phyloP scores from a whole-genome alignment of 2,329 filamentous ascomycete species.

The Penicillium sp. region DNA sequence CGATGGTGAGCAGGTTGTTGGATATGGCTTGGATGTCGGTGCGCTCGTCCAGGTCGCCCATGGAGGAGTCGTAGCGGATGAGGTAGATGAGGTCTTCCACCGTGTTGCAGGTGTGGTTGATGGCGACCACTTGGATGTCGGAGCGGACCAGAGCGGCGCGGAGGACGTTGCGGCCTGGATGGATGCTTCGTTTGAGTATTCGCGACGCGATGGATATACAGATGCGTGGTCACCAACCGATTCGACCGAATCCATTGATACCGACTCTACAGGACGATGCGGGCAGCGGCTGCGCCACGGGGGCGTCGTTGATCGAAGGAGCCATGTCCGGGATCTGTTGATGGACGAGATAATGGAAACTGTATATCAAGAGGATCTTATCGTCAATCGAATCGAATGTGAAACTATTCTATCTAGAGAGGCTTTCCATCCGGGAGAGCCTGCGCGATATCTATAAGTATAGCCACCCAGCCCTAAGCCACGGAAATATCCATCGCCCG shows the following conservation, averaged over 20 bases:
- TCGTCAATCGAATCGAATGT: too few relatives aligned
- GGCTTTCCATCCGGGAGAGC: too few relatives aligned
- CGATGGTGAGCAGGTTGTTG: conserved; percentile 67
- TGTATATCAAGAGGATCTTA: too few relatives aligned
- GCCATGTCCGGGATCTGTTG: conserved; percentile 19
- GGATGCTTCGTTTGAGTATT: neutral
- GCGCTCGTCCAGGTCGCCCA: conserved; percentile 95
- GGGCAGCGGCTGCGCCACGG: conserved; percentile 10
- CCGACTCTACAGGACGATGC: conserved; percentile 61
- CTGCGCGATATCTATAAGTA: too few relatives aligned
- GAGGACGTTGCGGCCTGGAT: conserved; percentile 62
- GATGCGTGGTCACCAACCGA: conserved; percentile 48
- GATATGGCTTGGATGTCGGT: conserved; percentile 86
- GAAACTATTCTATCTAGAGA: too few relatives aligned
- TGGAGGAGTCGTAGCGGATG: conserved; percentile 28
- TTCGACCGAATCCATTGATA: conserved; percentile 96
- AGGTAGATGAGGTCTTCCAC: conserved; percentile 32
- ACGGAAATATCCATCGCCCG: too few relatives aligned
- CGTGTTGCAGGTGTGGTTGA: conserved; percentile 31
- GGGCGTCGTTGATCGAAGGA: conserved; percentile 25
- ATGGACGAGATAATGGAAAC: too few relatives aligned
- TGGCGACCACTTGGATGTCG: conserved; percentile 29
- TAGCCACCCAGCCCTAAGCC: too few relatives aligned
- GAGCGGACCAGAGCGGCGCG: conserved; percentile 22
- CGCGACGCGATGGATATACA: neutral